Evolutionary conservation across 495 filamentous ascomycete genomes (phyloP), one percentile per base, ranked within the genome.

Genomic region (Podospora australis): DNA sequence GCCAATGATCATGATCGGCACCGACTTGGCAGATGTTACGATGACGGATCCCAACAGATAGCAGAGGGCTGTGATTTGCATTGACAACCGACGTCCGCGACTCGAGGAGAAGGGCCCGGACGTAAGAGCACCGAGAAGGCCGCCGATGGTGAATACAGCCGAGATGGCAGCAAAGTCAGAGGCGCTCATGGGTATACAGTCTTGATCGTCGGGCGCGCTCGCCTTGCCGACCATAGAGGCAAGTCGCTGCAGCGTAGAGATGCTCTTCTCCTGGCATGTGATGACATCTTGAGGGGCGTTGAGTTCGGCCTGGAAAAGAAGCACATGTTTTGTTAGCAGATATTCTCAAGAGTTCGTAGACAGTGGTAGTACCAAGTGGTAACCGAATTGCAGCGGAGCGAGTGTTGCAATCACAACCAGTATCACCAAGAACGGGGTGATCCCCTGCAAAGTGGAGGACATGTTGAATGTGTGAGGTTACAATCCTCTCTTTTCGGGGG

Each of bases 271-370:
- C 36, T 81, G 78, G 71, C 87, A 94, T 44, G 84, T 90, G 53
- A 97, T 81, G 54, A 91, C 87, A 61, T 86, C 79, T 74, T 95
- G 82, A 9, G 92, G 92, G 23, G 92, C 87, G 63, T 98, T 98
- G 23, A 98, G 79, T 63, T 97, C 92, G 47, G 89, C 86, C 90
- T 96, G 60, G 7, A 25, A 13, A 20, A 3, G 21, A 23, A 13
- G 2, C 38, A 25, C 1, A 30, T 14, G 39, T 68, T 57, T 69
- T 66, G 25, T 39, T 43, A 6, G n/a, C n/a, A n/a, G n/a, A n/a
- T n/a, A n/a, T n/a, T n/a, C n/a, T n/a, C n/a, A 19, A 19, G 29
- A 32, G 1, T 9, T 40, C 6, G 10, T 23, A n/a, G 29, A 17
- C 13, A n/a, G 16, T 9, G 7, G n/a, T 16, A 43, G 38, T 78